Conservation (phyloP, 1,284 basidiomycete genomes). For the Sporisorium sorghi region DNA sequence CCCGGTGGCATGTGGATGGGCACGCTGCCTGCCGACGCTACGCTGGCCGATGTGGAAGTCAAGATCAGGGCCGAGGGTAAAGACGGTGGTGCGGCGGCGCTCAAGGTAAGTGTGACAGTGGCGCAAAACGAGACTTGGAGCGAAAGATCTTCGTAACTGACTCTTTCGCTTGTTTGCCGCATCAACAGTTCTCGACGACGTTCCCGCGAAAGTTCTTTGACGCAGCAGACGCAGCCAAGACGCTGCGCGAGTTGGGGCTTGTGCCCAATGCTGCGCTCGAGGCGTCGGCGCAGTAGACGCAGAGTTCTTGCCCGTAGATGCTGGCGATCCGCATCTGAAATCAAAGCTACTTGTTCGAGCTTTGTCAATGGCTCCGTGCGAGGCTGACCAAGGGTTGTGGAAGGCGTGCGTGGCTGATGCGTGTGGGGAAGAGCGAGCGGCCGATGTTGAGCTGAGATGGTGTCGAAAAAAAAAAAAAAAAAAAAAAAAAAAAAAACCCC, state of each 20-base stretch:
- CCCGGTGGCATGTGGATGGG: slow-evolving; percentile 66
- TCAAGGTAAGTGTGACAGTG: slow-evolving; percentile 58
- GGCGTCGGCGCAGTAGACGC: slow-evolving; percentile 36
- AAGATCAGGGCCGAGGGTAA: slow-evolving; percentile 59
- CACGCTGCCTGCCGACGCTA: slow-evolving; percentile 56
- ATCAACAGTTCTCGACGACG: slow-evolving; percentile 65
- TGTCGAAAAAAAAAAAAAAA: no score
- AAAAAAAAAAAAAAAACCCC: no score
- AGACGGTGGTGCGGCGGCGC: slow-evolving; percentile 35
- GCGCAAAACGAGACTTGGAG: no score
- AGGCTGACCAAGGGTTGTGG: no score
- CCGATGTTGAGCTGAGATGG: background rate
- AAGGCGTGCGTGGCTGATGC: no score
- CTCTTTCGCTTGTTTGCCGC: background rate
- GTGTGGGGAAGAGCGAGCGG: no score
- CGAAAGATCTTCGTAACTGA: background rate
- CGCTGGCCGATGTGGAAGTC: slow-evolving; percentile 52
- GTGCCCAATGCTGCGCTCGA: slow-evolving; percentile 67
- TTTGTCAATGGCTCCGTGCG: no score
- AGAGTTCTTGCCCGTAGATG: no score
- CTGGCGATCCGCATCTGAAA: no score
- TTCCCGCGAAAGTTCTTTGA: slow-evolving; percentile 66
- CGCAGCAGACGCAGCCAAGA: slow-evolving; percentile 53
- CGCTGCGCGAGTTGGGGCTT: slow-evolving; percentile 64
- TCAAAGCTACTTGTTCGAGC: background rate